Evolutionary conservation across 257 asterid genomes (phyloP), one percentile per base, ranked within the genome.

Genomic region (Primulina huaijiensis): DNA sequence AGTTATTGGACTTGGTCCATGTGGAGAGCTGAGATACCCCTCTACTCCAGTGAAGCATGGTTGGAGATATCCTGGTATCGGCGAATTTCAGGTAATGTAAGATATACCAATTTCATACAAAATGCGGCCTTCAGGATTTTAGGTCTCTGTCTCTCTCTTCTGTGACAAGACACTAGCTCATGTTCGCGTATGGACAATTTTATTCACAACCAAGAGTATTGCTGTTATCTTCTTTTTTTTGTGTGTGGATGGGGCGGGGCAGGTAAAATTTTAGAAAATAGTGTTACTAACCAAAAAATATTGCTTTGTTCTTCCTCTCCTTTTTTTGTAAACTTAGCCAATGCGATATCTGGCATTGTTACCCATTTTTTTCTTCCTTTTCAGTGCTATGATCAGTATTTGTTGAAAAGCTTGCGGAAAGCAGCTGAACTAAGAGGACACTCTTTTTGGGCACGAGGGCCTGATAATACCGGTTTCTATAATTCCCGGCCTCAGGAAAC

Each of bases 11-110:
- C 89, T 91, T 73, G 97, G 97, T 64, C 97, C 97, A 31, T 84
- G 95, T 73, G 97, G 95, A 72, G 97, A 91, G 84, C 77, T 91
- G 78, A 83, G 96, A 73, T 91, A 87, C 82, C 97, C 97, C 76
- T 82, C 85, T 68, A 82, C 79, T 70, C 95, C 97, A 71, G 91
- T 91, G 72, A 91, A 87, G 81, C 95, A 87, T 72, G 97, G 97
- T 64, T 91, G 97, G 97, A 80, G 88, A 74, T 87, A 87, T 74
- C 96, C 97, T 56, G 97, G 97, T 67, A 78, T 91, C 72, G 97
- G 97, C 67, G 97, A 91, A 80, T 91, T 91, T 82, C 97, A 90
- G 96, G 97, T 90, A 80, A 72, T 67, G 53, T 43, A 25, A 35
- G 29, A 27, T 65, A 55, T 61, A 23, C 35, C 52, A 17, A 21